Evolutionary conservation across 495 filamentous ascomycete genomes (phyloP), one percentile per base, ranked within the genome.

Genomic region (Penicillium canescens): DNA sequence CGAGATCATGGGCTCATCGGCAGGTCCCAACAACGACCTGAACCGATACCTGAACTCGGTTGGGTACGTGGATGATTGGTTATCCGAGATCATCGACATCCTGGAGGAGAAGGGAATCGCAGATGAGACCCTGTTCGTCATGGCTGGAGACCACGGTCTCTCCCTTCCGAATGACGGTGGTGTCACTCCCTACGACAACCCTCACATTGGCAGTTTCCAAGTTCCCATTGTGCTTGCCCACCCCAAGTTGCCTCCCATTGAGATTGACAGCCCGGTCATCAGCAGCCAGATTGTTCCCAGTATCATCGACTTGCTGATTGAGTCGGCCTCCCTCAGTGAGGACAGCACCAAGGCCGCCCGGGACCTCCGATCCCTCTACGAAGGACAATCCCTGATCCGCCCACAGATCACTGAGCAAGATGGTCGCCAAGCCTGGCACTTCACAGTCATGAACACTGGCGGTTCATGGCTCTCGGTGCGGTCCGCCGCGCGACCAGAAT

Each of bases 401-500:
- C 60, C 67, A 3, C 55, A 68, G 34, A 53, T 65, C 33, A 60
- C 51, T 26, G 58, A 71, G 28, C 46, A 66, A 47, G 58, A 72
- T 36, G 73, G 72, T 42, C 66, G 68, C 16, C 62, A 73, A 49
- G 62, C 71, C 46, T 80, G 75, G 76, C 75, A 79, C 48, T 78
- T 78, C 55, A 76, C 71, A 26, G 75, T 78, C 46, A 74, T 80
- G 60, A 80, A 80, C 55, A 77, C 78, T 0, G 78, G 78, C n/a
- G 74, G 76, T 1, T 68, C 74, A 1, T 69, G 72, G 65, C 63
- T 81, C 1, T 67, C 70, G 6, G 66, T 78, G 11, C 72, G 73
- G 3, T 78, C 74, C 7, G 73, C 76, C 6, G 70, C 67, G 2
- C 55, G 60, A 7, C 71, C 73, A 0, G 64, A 66, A n/a, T 73